Conservation (phyloP, 495 filamentous ascomycete species). For the Penicillium pancosmium region DNA sequence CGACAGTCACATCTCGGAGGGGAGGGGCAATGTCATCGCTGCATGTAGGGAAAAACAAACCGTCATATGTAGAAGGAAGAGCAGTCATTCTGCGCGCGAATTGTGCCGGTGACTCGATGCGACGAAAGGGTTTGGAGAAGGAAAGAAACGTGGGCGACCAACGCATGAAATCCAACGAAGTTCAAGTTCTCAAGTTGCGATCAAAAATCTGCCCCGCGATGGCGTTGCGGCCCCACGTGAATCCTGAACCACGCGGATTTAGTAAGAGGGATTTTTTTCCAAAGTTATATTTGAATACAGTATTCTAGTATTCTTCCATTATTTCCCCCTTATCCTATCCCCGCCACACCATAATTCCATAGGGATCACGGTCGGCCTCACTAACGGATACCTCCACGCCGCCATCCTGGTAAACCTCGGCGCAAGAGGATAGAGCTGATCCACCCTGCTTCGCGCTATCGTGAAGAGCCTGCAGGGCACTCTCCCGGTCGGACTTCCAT, state of each 20-base stretch:
- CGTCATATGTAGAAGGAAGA: conserved; percentile 58
- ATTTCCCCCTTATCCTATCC: neutral
- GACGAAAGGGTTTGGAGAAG: conserved; percentile 36
- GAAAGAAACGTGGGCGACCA: conserved; percentile 16
- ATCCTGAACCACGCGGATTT: too few species aligned
- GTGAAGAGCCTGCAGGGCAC: conserved; percentile 35
- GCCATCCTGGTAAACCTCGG: conserved; percentile 52
- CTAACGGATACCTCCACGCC: conserved; percentile 71
- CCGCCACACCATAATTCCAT: conserved; percentile 63
- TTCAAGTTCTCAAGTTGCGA: neutral
- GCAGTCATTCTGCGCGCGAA: conserved; percentile 54
- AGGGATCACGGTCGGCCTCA: conserved; percentile 78
- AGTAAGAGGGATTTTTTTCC: neutral
- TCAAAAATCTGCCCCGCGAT: conserved; percentile 19
- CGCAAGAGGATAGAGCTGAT: conserved; percentile 31
- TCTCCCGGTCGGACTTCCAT: conserved; percentile 50
- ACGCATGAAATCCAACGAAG: conserved; percentile 13
- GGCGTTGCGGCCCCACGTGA: conserved; percentile 24
- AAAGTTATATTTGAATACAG: neutral
- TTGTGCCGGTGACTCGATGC: conserved; percentile 41
- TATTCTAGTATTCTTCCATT: neutral
- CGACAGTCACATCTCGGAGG: conserved; percentile 19
- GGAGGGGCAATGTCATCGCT: conserved; percentile 5
- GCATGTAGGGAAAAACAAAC: conserved; percentile 34
- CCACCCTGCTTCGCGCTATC: conserved; percentile 29